A percentile compares a stretch with the other conserved stretches of the same genome.
Evolutionary conservation across 179 eudicot species (phyloP).

Genomic region (Beta macrorhiza): DNA sequence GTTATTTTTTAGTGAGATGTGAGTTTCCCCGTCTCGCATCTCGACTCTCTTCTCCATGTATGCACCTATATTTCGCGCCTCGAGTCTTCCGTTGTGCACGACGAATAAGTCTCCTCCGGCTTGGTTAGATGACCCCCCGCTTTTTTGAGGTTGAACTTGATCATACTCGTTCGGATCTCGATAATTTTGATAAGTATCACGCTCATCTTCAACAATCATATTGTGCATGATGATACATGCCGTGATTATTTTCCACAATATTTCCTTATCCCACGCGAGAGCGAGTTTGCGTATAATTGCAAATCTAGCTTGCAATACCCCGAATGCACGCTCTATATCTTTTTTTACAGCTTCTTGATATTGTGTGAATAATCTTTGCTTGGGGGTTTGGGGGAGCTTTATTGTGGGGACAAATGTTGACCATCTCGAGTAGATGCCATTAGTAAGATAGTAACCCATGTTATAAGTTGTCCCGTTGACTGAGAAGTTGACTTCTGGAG

Average conservation of each 20-base stretch:
- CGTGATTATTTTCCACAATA: not conserved
- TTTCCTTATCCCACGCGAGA: not conserved
- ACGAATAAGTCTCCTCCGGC: too few relatives aligned
- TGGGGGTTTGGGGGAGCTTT: not conserved
- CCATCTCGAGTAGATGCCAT: not conserved
- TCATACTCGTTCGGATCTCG: too few relatives aligned
- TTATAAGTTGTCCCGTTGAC: too few relatives aligned
- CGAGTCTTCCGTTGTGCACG: too few relatives aligned
- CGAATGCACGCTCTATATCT: constrained; percentile 9
- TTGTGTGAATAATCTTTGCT: not conserved
- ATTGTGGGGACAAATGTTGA: not conserved
- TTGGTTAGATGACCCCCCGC: too few relatives aligned
- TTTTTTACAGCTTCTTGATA: not conserved
- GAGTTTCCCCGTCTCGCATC: too few relatives aligned
- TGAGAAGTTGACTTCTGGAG: too few relatives aligned
- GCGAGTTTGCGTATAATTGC: not conserved
- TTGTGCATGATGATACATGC: not conserved
- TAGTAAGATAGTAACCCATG: too few relatives aligned
- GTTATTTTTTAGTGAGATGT: too few relatives aligned
- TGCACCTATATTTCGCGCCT: too few relatives aligned
- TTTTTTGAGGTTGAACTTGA: too few relatives aligned
- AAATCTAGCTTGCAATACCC: constrained; percentile 3
- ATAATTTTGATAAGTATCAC: not conserved
- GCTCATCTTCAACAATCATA: constrained; percentile 1
- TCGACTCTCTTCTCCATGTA: too few relatives aligned